These are phyloP conservation scores for Cerioporus squamosus DNA, from an alignment of 1,284 basidiomycete species.

Conservation along the genomic window DNA sequence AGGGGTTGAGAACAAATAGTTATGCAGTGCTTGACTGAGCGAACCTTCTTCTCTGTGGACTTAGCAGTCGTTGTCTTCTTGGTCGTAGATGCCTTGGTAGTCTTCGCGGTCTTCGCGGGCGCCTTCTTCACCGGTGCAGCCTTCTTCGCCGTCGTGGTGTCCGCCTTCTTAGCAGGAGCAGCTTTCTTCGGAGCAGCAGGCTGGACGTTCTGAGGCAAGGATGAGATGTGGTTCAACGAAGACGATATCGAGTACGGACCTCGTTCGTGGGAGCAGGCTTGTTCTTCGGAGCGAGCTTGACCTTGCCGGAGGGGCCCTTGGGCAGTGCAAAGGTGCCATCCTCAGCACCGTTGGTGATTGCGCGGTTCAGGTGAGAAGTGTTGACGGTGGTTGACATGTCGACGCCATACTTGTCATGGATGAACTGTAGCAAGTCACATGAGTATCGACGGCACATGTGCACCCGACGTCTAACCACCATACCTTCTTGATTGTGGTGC, in stretches of 20 bases:
- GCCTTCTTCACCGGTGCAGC: constrained; percentile 33
- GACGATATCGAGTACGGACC: constrained; percentile 41
- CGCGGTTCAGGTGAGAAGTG: constrained; percentile 78
- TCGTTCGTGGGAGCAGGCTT: constrained; percentile 60
- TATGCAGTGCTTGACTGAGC: not conserved
- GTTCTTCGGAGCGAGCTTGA: constrained; percentile 52
- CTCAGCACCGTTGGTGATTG: constrained; percentile 81
- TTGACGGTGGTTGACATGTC: constrained; percentile 73
- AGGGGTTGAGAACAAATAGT: not conserved
- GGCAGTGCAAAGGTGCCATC: constrained; percentile 83
- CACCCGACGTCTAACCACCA: constrained; percentile 8
- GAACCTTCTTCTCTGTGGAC: not conserved
- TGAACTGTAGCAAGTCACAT: constrained; percentile 50
- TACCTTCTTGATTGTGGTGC: constrained; percentile 89
- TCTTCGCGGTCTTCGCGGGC: constrained; percentile 35
- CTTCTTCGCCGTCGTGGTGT: constrained; percentile 31
- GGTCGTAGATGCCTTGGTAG: constrained; percentile 17
- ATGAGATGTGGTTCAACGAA: not conserved
- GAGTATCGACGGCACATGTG: not conserved
- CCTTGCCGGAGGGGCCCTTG: constrained; percentile 66
- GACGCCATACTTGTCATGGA: constrained; percentile 79
- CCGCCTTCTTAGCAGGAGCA: constrained; percentile 19
- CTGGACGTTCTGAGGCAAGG: constrained; percentile 12
- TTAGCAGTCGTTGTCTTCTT: constrained; percentile 36
- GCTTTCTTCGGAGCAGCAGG: constrained; percentile 21